A percentile compares a stretch with the other conserved stretches of the same genome.
Conservation (phyloP, 2,329 filamentous ascomycete genomes). For the Diatrype stigma region DNA sequence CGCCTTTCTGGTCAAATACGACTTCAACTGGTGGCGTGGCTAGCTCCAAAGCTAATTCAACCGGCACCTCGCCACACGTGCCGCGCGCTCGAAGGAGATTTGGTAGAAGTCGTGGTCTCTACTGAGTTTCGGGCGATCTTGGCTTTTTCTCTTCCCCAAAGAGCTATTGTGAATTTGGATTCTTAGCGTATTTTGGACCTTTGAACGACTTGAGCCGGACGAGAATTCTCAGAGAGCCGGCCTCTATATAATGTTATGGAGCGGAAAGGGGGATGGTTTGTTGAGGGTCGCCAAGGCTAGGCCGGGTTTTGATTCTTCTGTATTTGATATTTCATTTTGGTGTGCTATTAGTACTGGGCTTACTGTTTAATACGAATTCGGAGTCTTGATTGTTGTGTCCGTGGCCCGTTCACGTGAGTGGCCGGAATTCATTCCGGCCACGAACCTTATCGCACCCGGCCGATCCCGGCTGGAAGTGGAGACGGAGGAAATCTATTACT, state of each 20-base stretch:
- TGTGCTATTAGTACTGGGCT: too few species aligned
- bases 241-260: too few species aligned
- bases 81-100: neutral
- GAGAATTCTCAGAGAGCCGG: too few species aligned
- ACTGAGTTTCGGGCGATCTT: neutral
- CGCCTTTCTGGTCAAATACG: neutral
- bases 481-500: neutral
- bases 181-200: too few species aligned
- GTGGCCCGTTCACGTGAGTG: constrained; percentile 11
- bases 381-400: too few species aligned
- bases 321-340: too few species aligned
- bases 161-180: too few species aligned
- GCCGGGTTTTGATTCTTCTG: too few species aligned
- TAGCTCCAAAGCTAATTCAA: neutral
- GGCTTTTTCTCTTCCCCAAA: neutral
- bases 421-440: constrained; percentile 21
- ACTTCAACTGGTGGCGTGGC: neutral
- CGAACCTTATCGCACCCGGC: neutral
- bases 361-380: too few species aligned
- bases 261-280: too few species aligned
- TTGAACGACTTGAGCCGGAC: too few species aligned
- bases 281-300: too few species aligned
- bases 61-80: neutral
- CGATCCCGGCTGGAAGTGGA: constrained; percentile 11
- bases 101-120: neutral